These are phyloP conservation scores for Lachnellula suecica DNA, from an alignment of 2,329 filamentous ascomycete species.

Conservation along the genomic window DNA sequence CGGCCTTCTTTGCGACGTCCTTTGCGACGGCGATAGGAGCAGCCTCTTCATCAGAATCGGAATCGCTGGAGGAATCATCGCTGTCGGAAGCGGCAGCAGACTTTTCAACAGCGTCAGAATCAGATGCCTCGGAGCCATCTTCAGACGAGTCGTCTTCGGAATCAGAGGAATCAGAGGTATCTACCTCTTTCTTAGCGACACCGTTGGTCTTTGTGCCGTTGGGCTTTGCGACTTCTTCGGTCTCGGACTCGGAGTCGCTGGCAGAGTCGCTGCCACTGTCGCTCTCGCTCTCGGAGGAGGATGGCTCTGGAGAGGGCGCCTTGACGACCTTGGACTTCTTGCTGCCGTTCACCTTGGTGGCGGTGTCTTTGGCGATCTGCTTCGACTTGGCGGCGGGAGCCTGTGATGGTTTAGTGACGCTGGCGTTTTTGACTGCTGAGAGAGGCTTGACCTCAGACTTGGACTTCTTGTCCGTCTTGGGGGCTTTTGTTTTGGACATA, in stretches of 20 bases:
- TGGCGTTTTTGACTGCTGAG: conserved; percentile 61
- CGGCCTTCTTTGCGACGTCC: conserved; percentile 26
- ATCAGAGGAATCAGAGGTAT: conserved; percentile 34
- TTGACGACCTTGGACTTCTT: conserved; percentile 43
- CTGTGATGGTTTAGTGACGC: conserved; percentile 66
- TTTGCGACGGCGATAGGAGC: conserved; percentile 11
- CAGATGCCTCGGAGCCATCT: conserved; percentile 33
- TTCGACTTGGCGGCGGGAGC: conserved; percentile 67
- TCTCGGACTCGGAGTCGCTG: conserved; percentile 30
- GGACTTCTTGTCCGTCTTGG: conserved; percentile 52
- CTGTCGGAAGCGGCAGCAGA: conserved; percentile 29
- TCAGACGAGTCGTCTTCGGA: conserved; percentile 16
- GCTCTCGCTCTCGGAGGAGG: conserved; percentile 38
- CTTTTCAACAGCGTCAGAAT: conserved; percentile 28
- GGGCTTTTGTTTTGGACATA: conserved; percentile 69
- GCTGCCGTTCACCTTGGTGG: conserved; percentile 35
- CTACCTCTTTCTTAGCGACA: conserved; percentile 36
- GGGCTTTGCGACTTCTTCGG: conserved; percentile 29
- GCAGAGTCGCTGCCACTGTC: conserved; percentile 23
- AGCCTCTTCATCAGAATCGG: conserved; percentile 30
- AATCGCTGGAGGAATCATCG: conserved; percentile 24
- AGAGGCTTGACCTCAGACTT: conserved; percentile 48
- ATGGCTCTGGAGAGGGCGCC: conserved; percentile 40
- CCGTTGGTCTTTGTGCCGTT: conserved; percentile 40
- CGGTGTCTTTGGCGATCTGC: conserved; percentile 58